Conservation (phyloP, 2,329 filamentous ascomycete species). For the Claviceps purpurea region DNA sequence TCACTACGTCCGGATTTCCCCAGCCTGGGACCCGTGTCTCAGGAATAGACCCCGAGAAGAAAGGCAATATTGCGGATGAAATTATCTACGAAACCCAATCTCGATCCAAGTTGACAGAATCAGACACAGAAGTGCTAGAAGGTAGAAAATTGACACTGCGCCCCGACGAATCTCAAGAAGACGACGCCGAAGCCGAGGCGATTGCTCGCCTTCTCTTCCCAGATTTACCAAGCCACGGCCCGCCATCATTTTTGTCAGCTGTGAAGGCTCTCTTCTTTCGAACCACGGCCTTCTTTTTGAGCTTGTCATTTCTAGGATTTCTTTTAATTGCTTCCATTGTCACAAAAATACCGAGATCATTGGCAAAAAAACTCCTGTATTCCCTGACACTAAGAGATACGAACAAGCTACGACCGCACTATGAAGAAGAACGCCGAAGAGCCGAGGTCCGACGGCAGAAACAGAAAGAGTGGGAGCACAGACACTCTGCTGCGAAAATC, state of each 20-base stretch:
- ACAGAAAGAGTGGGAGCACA: slow-evolving; percentile 48
- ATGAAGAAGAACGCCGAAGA: slow-evolving; percentile 55
- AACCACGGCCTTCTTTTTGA: slow-evolving; percentile 56
- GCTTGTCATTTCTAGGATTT: slow-evolving; percentile 59
- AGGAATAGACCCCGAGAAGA: background rate
- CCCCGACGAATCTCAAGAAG: background rate
- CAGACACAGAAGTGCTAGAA: slow-evolving; percentile 33
- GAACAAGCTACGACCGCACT: slow-evolving; percentile 50
- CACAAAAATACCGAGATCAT: slow-evolving; percentile 42
- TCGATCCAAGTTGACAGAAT: slow-evolving; percentile 12
- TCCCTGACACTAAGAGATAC: slow-evolving; percentile 46
- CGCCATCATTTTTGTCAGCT: slow-evolving; percentile 43
- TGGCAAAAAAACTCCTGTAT: slow-evolving; percentile 34
- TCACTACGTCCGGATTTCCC: no score
- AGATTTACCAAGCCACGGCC: slow-evolving; percentile 68
- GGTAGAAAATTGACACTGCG: background rate
- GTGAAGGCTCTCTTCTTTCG: slow-evolving; percentile 24
- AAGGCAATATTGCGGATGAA: background rate
- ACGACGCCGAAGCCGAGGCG: background rate
- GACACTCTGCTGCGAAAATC: slow-evolving; percentile 21
- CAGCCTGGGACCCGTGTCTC: background rate
- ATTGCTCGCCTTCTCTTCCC: slow-evolving; percentile 69
- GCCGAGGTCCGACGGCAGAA: slow-evolving; percentile 41
- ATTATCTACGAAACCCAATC: background rate
- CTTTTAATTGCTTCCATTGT: slow-evolving; percentile 65